Evolutionary conservation across 2,329 filamentous ascomycete genomes (phyloP), one percentile per base, ranked within the genome.

Genomic region (Annulohypoxylon truncatum): DNA sequence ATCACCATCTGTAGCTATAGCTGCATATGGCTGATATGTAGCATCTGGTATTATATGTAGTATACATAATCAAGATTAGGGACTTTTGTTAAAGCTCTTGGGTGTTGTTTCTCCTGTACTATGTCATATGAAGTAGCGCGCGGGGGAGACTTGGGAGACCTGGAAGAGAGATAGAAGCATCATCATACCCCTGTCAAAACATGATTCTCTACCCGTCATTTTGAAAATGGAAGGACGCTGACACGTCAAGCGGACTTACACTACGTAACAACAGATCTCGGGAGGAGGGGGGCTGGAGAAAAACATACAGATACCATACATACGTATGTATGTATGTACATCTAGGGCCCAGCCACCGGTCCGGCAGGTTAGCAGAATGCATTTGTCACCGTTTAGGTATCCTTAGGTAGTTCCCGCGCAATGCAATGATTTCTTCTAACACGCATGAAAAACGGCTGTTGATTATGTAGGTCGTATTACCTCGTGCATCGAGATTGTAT

Each of bases 211-310:
- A 20, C 18, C 57, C 44, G 63, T 69, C 61, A 55, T 44, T 67
- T 35, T 53, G 61, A 47, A 38, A 55, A 42, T 55, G 60, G 51
- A 40, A 59, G 44, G 40, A 48, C 44, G 64, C 67, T 69, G 67
- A 69, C 67, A 69, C 67, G 67, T 69, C 67, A 69, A 69, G 60
- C 67, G 31, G 60, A 48, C 38, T 42, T 42, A 22, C 52, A 50
- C 48, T 69, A 69, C 66, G 63, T 69, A 69, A 67, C 63, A 53
- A 69, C 22, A 61, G 57, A 63, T 64, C 60, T 67, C 38, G 55
- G 55, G 46, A 52, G 44, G 65, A 35, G 66, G 51, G 66, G 52
- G 66, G 57, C 52, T 57, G 64, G 61, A 64, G 64, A 56, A 38
- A 24, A 51, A 40, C 10, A 22, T 38, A 52, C 6, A 33, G 9